Percentiles rank a stretch among this genome's conserved stretches.
phyloP scores from a whole-genome alignment of 768 basidiomycete genomes.

The Dentipellis fragilis region DNA sequence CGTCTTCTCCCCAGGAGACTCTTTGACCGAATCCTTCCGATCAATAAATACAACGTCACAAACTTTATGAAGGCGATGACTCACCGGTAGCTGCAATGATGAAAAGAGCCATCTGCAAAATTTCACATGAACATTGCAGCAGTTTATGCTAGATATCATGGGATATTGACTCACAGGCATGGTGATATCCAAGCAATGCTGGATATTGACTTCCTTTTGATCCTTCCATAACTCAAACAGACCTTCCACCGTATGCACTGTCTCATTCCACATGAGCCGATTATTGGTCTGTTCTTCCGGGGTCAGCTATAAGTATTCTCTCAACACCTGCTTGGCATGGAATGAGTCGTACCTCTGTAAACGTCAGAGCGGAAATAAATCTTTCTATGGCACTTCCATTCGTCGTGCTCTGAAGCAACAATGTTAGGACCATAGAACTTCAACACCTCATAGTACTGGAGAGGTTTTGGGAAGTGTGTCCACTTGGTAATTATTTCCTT shows the following conservation, averaged over 20 bases:
- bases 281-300: slow-evolving; percentile 26
- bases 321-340: background rate
- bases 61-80: slow-evolving; percentile 28
- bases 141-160: background rate
- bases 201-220: slow-evolving; percentile 27
- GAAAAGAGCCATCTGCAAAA: background rate
- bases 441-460: slow-evolving; percentile 34
- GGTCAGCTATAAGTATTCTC: background rate
- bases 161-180: slow-evolving; percentile 37
- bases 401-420: slow-evolving; percentile 50
- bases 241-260: slow-evolving; percentile 20
- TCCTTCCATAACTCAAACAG: slow-evolving; percentile 35
- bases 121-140: background rate
- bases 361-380: slow-evolving; percentile 55
- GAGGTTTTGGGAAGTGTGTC: slow-evolving; percentile 39
- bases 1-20: slow-evolving; percentile 39
- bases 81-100: background rate
- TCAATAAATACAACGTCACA: slow-evolving; percentile 45
- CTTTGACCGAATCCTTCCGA: slow-evolving; percentile 43
- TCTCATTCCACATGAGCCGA: slow-evolving; percentile 27
- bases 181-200: slow-evolving; percentile 43
- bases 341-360: slow-evolving; percentile 58
- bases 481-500: background rate
- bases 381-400: slow-evolving; percentile 58
- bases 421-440: slow-evolving; percentile 50